Evolutionary conservation across 768 basidiomycete genomes (phyloP).

Genomic region (Podaxis sp.): DNA sequence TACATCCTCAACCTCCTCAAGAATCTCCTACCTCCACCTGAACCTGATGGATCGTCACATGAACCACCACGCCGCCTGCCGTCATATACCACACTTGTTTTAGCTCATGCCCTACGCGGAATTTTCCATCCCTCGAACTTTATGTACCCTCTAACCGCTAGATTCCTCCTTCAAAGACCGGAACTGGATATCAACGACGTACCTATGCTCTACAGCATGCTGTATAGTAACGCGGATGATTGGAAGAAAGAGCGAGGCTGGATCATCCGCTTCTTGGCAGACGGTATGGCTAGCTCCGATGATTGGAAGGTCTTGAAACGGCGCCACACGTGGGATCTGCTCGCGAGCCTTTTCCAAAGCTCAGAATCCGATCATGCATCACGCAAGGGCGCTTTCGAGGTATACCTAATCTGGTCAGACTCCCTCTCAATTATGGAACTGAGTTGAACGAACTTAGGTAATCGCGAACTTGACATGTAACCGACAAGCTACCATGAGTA

Average conservation of each 20-base stretch:
- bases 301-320: constrained; percentile 83
- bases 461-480: constrained; percentile 74
- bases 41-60: constrained; percentile 29
- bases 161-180: constrained; percentile 88
- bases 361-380: constrained; percentile 47
- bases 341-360: constrained; percentile 79
- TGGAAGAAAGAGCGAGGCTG: constrained; percentile 89
- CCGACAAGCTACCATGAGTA: constrained; percentile 59
- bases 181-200: constrained; percentile 78
- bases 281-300: constrained; percentile 67
- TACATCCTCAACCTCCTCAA: constrained; percentile 67
- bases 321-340: constrained; percentile 83
- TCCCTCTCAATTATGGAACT: background rate
- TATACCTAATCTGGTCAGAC: constrained; percentile 23
- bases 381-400: constrained; percentile 64
- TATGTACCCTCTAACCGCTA: constrained; percentile 80
- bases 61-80: constrained; percentile 54
- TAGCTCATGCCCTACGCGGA: constrained; percentile 76
- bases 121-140: constrained; percentile 87
- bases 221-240: constrained; percentile 76
- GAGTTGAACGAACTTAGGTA: constrained; percentile 37
- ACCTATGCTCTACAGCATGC: constrained; percentile 85
- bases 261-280: constrained; percentile 80
- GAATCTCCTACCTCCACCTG: constrained; percentile 42
- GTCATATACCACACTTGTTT: constrained; percentile 72